Percentiles rank a stretch among this genome's conserved stretches.
These are phyloP conservation scores for Pythium brachiatum DNA, from an alignment of 352 stramenopile species.

Conservation along the genomic window DNA sequence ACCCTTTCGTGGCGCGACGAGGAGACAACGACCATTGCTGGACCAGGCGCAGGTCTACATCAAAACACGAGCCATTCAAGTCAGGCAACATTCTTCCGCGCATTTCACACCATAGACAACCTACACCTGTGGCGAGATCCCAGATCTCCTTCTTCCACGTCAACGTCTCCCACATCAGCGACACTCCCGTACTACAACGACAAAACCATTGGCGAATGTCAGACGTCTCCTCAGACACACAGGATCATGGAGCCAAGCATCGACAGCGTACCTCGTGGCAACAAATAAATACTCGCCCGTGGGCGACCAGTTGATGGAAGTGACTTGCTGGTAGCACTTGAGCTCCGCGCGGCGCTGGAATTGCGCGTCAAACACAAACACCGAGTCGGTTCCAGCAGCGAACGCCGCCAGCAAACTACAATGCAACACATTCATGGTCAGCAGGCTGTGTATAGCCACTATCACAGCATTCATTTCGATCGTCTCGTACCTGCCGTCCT, in stretches of 20 bases:
- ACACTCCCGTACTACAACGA: conserved; percentile 42
- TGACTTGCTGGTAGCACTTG: conserved; percentile 48
- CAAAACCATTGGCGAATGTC: not conserved
- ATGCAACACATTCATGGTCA: too few species aligned
- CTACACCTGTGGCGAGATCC: conserved; percentile 61
- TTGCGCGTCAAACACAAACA: conserved; percentile 64
- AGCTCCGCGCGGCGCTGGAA: conserved; percentile 59
- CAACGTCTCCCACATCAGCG: conserved; percentile 76
- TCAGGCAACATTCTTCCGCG: too few species aligned
- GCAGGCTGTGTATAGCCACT: not conserved
- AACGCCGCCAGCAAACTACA: conserved; percentile 56
- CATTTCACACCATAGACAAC: conserved; percentile 1
- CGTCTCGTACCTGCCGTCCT: conserved; percentile 45
- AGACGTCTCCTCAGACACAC: not conserved
- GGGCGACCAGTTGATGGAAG: conserved; percentile 68
- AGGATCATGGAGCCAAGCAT: not conserved
- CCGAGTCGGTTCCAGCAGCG: conserved; percentile 36
- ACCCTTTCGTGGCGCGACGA: conserved; percentile 61
- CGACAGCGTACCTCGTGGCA: conserved; percentile 47
- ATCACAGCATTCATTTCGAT: not conserved
- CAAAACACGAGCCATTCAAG: too few species aligned
- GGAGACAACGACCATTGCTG: conserved; percentile 58
- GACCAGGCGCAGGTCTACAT: conserved; percentile 68
- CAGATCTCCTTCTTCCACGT: conserved; percentile 81
- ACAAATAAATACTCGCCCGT: conserved; percentile 84